phyloP scores from a whole-genome alignment of 495 filamentous ascomycete species.

The Clohesyomyces aquaticus region DNA sequence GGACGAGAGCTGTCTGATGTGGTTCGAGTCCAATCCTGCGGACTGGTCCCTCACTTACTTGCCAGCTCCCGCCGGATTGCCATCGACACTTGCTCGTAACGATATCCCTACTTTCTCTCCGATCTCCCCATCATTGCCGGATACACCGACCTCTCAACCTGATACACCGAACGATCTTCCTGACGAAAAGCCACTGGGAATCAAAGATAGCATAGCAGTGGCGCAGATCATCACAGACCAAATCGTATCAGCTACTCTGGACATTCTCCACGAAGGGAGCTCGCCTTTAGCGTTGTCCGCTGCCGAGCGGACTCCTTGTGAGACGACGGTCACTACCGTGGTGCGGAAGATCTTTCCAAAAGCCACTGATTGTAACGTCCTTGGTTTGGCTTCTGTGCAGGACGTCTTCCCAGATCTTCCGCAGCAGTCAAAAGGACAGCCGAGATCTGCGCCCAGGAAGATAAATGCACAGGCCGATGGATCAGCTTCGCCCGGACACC shows the following conservation, averaged over 20 bases:
- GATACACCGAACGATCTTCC: constrained; percentile 14
- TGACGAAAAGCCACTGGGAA: constrained; percentile 33
- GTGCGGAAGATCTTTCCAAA: constrained; percentile 32
- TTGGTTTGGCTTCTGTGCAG: constrained; percentile 17
- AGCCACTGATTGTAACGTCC: constrained; percentile 28
- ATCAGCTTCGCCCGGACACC: constrained; percentile 18
- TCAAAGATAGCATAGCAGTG: constrained; percentile 57
- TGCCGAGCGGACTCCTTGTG: background rate
- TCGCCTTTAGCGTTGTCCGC: background rate
- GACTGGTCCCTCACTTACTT: constrained; percentile 38
- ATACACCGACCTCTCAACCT: constrained; percentile 45
- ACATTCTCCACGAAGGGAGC: constrained; percentile 27
- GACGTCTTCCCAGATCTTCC: constrained; percentile 35
- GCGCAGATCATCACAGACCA: constrained; percentile 68
- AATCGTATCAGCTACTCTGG: constrained; percentile 48
- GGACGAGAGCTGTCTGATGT: constrained; percentile 27
- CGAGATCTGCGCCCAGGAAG: constrained; percentile 28
- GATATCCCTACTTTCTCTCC: constrained; percentile 42
- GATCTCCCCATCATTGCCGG: constrained; percentile 57
- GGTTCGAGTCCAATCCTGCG: constrained; percentile 35
- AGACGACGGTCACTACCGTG: constrained; percentile 8
- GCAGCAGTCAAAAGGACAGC: constrained; percentile 33
- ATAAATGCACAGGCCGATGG: constrained; percentile 19
- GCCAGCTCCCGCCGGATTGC: constrained; percentile 22
- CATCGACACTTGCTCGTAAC: constrained; percentile 8